Evolutionary conservation across 495 filamentous ascomycete species (phyloP).

Genomic region (Immersiella caudata): DNA sequence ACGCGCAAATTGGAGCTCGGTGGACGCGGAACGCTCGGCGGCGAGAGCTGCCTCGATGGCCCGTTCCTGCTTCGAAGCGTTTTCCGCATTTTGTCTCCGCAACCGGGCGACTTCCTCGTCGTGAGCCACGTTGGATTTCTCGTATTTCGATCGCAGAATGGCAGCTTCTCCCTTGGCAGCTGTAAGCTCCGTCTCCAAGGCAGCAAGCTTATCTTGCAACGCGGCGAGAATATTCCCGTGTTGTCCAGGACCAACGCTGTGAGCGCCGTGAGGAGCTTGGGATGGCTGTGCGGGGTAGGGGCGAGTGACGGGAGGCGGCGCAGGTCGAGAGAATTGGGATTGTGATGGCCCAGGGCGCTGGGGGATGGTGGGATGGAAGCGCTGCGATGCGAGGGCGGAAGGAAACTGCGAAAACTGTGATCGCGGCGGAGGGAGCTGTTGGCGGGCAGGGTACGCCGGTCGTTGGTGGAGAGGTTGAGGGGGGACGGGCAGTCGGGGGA

Average conservation of each 20-base stretch:
- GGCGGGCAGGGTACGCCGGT: neutral
- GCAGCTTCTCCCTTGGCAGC: conserved; percentile 54
- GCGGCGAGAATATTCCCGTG: conserved; percentile 30
- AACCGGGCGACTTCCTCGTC: conserved; percentile 51
- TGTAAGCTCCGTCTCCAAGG: conserved; percentile 47
- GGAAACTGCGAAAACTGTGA: conserved; percentile 21
- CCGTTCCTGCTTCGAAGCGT: conserved; percentile 49
- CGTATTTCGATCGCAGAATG: conserved; percentile 56
- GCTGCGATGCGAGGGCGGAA: conserved; percentile 27
- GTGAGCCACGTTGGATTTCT: conserved; percentile 41
- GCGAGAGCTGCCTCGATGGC: conserved; percentile 49
- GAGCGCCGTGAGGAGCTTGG: conserved; percentile 19
- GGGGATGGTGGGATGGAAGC: conserved; percentile 24
- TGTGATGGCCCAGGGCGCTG: conserved; percentile 21
- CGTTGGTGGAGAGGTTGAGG: neutral
- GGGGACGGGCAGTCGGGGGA: conserved; percentile 1
- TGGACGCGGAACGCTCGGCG: conserved; percentile 48
- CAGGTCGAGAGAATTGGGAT: conserved; percentile 34
- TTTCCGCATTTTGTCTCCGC: conserved; percentile 50
- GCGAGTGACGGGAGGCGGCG: conserved; percentile 16
- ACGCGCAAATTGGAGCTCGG: conserved; percentile 56
- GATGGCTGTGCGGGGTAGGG: conserved; percentile 25
- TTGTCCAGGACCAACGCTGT: neutral
- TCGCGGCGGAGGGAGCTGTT: neutral
- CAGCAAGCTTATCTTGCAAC: conserved; percentile 39